phyloP scores from a whole-genome alignment of 371 early-diverging fungal species.

The Mucor sp. region DNA sequence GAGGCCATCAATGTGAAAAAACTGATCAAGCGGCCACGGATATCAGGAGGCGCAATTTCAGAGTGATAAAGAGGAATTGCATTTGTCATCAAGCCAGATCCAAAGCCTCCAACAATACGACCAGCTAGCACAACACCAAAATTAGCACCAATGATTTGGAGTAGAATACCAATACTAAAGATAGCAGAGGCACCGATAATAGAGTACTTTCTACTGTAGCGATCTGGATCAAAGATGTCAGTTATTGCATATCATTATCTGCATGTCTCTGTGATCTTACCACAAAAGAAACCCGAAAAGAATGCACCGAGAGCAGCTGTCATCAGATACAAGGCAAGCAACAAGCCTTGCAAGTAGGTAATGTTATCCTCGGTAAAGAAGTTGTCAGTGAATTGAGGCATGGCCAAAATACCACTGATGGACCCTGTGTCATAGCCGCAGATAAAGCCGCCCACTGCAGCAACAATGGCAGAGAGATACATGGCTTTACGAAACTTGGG shows the following conservation, averaged over 20 bases:
- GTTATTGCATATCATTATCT: background rate
- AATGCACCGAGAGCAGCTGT: constrained; percentile 48
- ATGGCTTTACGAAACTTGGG: constrained; percentile 22
- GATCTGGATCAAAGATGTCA: constrained; percentile 26
- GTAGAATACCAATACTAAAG: constrained; percentile 37
- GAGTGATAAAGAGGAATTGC: constrained; percentile 46
- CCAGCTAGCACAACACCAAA: constrained; percentile 37
- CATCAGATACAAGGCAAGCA: constrained; percentile 45
- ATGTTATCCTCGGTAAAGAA: constrained; percentile 18
- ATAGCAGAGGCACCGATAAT: constrained; percentile 35
- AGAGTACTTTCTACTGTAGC: constrained; percentile 42
- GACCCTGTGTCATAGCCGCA: constrained; percentile 27
- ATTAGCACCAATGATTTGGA: constrained; percentile 42
- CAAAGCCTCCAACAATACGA: constrained; percentile 41
- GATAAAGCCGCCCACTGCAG: constrained; percentile 22
- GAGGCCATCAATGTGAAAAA: constrained; percentile 40
- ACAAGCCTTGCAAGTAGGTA: constrained; percentile 46
- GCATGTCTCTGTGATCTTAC: constrained; percentile 20
- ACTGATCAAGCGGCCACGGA: constrained; percentile 50
- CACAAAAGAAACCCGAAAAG: constrained; percentile 33
- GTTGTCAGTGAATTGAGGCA: constrained; percentile 24
- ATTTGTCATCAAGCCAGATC: constrained; percentile 47
- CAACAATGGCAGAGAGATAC: constrained; percentile 16
- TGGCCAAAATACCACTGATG: constrained; percentile 18
- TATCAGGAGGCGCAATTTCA: constrained; percentile 77